Base-by-base conservation (phyloP, 192 early-diverging fungal species). In the Fimicolochytrium jonesii region DNA sequence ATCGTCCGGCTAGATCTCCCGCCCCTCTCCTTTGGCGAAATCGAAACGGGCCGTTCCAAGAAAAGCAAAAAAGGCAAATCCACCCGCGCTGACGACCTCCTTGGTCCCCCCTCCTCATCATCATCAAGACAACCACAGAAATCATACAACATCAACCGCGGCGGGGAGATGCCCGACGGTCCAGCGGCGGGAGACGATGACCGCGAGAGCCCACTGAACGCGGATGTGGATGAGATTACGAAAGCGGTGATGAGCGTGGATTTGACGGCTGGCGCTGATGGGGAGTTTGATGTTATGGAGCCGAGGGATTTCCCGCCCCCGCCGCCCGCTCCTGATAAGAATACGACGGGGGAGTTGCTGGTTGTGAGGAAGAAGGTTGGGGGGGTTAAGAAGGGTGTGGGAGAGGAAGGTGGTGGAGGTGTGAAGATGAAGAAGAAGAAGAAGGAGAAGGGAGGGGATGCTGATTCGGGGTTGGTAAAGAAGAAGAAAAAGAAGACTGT, bases 1-100 rank as follows among this genome's bases (percentile, higher is more conserved):
- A 86, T 94, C 44, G 86, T 94, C 2, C 71, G 82, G 29, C 73
- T 94, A 1, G 50, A 64, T 13, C 22, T 39, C 17, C 20, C 6
- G 52, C 33, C 15, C 31, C 26, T 2, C 18, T 3, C 10, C 39
- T 20, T 10, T 23, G 11, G 6, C 28, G n/a, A 26, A 11, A 1
- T 4, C 32, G 2, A 45, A n/a, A 36, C 36, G 22, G 62, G 13
- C 36, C 20, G 18, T 32, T 44, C n/a, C 11, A 23, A 33, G n/a
- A 33, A 20, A 18, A 41, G 22, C 23, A 36, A 47, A 34, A 69
- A 46, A 49, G 36, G 1, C 17, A 55, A 73, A 52, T 58, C 17
- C 0, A 44, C 45, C 18, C 48, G 59, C n/a, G 35, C 4, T 35
- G 45, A 53, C n/a, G 20, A 51, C 28, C 30, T 48, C 6, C 61